These are phyloP conservation scores for Aureobasidium zeae DNA, from an alignment of 2,329 filamentous ascomycete genomes.

Conservation along the genomic window DNA sequence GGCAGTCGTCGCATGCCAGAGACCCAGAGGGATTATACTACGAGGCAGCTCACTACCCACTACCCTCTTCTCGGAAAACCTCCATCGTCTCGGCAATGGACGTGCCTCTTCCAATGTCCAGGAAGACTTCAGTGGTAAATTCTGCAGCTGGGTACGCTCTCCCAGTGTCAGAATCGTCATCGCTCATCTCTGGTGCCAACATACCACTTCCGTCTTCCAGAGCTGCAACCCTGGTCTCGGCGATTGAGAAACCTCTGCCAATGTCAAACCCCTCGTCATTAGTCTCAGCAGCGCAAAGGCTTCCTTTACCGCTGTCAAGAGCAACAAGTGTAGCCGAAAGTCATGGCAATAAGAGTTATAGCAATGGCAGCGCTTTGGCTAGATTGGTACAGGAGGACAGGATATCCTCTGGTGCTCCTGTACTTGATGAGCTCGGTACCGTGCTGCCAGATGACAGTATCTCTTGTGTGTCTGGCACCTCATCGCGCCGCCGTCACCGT, in stretches of 20 bases:
- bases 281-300: conserved; percentile 17
- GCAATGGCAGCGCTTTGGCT: no score
- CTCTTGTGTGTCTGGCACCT: no score
- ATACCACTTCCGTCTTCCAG: conserved; percentile 11
- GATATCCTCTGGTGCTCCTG: no score
- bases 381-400: no score
- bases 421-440: conserved; percentile 34
- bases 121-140: conserved; percentile 14
- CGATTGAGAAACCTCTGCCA: not conserved
- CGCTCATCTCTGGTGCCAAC: not conserved
- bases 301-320: conserved; percentile 16
- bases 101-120: conserved; percentile 18
- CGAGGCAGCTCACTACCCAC: conserved; percentile 21
- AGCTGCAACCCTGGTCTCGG: conserved; percentile 13
- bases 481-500: no score
- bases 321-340: not conserved
- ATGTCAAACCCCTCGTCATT: conserved; percentile 16
- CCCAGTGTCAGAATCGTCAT: conserved; percentile 14
- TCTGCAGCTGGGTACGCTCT: conserved; percentile 17
- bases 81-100: conserved; percentile 18
- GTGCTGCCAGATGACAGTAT: conserved; percentile 42
- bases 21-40: no score
- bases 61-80: conserved; percentile 19
- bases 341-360: no score
- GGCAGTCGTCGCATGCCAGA: no score